Evolutionary conservation across 2,329 filamentous ascomycete species (phyloP), one percentile per base, ranked within the genome.

Genomic region (Alternaria panax): DNA sequence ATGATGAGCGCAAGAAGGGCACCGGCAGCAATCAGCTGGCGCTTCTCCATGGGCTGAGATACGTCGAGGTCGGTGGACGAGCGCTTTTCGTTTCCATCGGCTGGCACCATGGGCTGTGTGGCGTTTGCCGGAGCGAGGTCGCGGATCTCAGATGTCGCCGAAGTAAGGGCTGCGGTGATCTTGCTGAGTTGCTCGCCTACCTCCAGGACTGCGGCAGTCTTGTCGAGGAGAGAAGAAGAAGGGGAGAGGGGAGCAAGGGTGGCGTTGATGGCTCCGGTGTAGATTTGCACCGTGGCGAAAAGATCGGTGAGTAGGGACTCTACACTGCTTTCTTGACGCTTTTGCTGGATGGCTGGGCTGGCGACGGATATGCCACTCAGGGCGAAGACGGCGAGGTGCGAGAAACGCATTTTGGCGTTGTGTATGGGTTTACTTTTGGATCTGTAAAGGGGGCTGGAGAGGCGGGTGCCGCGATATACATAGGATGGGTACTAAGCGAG

Each of bases 261-360:
- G 3, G 64, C 57, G 40, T 70, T 67, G 55, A 69, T 69, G 12
- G 65, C 59, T 36, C 63, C 63, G 6, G 65, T 67, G 56, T 69
- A 68, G 40, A 55, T 57, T 25, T 68, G 67, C 2, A 69, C 62
- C 1, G 65, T 66, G 9, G 65, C 57, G 40, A 60, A 65, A 32
- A 69, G 65, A 18, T 65, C 60, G 22, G 58, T 66, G 11, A 69
- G 51, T 5, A 69, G 56, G 30, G 41, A 50, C 52, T 62, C 54
- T 11, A 58, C 62, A 22, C 34, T 34, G 9, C 25, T 27, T 12
- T 56, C 54, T 41, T 64, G 22, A 41, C 59, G 47, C 65, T 62
- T 24, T 46, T 58, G 36, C 28, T 27, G 24, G 9, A 53, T 22
- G 7, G 65, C 42, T 11, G 66, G 66, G 36, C 42, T 60, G 34